A percentile compares a stretch with the other conserved stretches of the same genome.
Conservation (phyloP, 2,329 filamentous ascomycete genomes). For the Erysiphe pulchra region DNA sequence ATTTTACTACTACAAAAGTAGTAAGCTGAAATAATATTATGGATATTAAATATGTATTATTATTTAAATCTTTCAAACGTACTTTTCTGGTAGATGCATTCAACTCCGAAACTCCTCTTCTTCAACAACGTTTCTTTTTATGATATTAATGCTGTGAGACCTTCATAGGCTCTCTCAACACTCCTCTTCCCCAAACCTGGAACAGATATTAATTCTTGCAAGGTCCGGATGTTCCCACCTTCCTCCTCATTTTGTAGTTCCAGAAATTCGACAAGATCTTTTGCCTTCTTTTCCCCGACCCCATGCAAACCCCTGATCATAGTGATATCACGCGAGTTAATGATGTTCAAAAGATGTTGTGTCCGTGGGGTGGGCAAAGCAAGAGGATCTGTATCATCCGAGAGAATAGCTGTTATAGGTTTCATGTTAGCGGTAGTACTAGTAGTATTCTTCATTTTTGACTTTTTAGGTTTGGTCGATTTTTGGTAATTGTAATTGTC, state of each 20-base stretch:
- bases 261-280: slow-evolving; percentile 30
- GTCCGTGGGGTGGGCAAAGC: slow-evolving; percentile 21
- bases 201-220: slow-evolving; percentile 25
- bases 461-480: neutral
- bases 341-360: slow-evolving; percentile 15
- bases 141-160: slow-evolving; percentile 5
- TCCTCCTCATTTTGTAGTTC: slow-evolving; percentile 19
- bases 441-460: slow-evolving; percentile 11
- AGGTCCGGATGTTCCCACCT: slow-evolving; percentile 18
- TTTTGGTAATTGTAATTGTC: neutral
- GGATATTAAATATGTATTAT: no score
- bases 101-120: no score
- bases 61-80: no score
- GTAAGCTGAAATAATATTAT: no score
- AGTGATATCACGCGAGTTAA: slow-evolving; percentile 27
- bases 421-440: slow-evolving; percentile 13
- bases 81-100: no score
- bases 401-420: slow-evolving; percentile 10
- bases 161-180: slow-evolving; percentile 25
- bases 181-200: slow-evolving; percentile 31
- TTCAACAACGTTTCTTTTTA: no score
- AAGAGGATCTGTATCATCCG: slow-evolving; percentile 15
- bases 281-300: slow-evolving; percentile 46
- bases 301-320: slow-evolving; percentile 42
- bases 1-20: no score